Percentiles rank a stretch among this genome's conserved stretches.
phyloP scores from a whole-genome alignment of 192 early-diverging fungal genomes.

The Podila epigama region DNA sequence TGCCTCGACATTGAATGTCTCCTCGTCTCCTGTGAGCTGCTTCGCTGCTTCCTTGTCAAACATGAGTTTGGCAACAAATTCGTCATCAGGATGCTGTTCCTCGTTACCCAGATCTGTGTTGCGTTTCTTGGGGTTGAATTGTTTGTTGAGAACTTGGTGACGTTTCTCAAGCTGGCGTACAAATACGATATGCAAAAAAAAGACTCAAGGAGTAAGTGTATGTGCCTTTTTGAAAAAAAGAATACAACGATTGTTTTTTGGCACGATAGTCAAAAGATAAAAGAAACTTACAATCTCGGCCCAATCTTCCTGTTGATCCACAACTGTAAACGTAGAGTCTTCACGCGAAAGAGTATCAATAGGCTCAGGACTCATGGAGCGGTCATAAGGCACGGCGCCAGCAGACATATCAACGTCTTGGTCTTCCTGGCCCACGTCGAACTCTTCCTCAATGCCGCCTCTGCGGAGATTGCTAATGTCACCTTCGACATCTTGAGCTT shows the following conservation, averaged over 20 bases:
- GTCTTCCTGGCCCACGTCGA: conserved; percentile 54
- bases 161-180: conserved; percentile 56
- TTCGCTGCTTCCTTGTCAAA: conserved; percentile 77
- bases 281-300: conserved; percentile 62
- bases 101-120: conserved; percentile 19
- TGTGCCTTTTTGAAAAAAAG: too few relatives aligned
- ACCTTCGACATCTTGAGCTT: conserved; percentile 46
- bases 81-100: conserved; percentile 50
- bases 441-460: conserved; percentile 52
- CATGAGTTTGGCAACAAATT: conserved; percentile 58
- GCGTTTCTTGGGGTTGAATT: conserved; percentile 61
- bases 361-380: conserved; percentile 69
- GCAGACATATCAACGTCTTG: conserved; percentile 46
- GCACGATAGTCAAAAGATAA: too few relatives aligned
- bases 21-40: conserved; percentile 81
- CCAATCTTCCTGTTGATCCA: conserved; percentile 68
- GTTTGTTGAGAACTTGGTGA: conserved; percentile 58
- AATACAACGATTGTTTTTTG: too few relatives aligned
- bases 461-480: conserved; percentile 8
- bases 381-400: conserved; percentile 59
- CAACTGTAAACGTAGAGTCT: conserved; percentile 60
- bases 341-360: conserved; percentile 58
- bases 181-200: background rate
- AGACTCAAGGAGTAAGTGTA: background rate
- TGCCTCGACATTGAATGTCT: conserved; percentile 80